phyloP scores from a whole-genome alignment of 768 basidiomycete genomes.

The Gymnopilus junonius region DNA sequence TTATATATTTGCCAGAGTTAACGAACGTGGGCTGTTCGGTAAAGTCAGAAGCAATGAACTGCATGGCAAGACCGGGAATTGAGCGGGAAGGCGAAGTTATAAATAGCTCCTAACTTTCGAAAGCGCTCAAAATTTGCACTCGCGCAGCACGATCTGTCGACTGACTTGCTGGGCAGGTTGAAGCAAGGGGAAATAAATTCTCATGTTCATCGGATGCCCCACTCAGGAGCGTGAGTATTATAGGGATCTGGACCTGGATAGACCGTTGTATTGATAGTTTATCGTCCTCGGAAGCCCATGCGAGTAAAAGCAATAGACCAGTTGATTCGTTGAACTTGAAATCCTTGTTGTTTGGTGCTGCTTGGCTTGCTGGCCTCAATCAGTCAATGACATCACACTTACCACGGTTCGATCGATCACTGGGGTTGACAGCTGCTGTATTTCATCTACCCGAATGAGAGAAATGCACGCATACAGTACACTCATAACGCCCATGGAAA shows the following conservation, averaged over 20 bases:
- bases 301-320: neutral
- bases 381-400: neutral
- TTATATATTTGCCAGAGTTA: neutral
- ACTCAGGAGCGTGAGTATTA: neutral
- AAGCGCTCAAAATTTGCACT: neutral
- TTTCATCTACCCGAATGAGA: too few relatives aligned
- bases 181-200: neutral
- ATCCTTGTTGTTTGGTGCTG: neutral
- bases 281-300: neutral
- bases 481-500: too few relatives aligned
- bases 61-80: constrained; percentile 8
- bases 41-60: neutral
- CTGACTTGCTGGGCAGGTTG: neutral
- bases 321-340: too few relatives aligned
- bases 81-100: constrained; percentile 4
- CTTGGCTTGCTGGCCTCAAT: neutral
- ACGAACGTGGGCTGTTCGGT: constrained; percentile 11
- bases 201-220: neutral
- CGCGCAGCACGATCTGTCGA: neutral
- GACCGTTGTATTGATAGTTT: neutral
- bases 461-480: too few relatives aligned
- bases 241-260: neutral
- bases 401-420: neutral
- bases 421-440: neutral
- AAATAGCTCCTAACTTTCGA: constrained; percentile 4